Evolutionary conservation across 2,329 filamentous ascomycete genomes (phyloP).

Genomic region (Fusarium sp.): DNA sequence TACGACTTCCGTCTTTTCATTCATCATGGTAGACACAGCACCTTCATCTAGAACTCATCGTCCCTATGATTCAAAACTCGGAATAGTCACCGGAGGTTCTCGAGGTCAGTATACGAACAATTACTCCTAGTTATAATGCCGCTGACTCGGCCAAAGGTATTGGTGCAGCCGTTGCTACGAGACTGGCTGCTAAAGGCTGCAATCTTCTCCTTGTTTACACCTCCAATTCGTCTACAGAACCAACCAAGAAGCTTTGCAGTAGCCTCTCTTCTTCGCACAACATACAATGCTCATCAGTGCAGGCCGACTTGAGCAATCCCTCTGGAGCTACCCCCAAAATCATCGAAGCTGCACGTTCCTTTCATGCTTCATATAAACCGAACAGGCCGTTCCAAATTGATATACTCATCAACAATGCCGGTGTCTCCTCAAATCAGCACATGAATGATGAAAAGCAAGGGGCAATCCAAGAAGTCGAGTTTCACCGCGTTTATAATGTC

Average conservation of each 20-base stretch:
- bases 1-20: neutral
- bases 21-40: conserved; percentile 37
- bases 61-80: conserved; percentile 51
- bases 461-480: conserved; percentile 71
- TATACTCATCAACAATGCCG: conserved; percentile 90
- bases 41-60: conserved; percentile 23
- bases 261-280: conserved; percentile 61
- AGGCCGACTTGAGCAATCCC: conserved; percentile 49
- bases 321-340: conserved; percentile 46
- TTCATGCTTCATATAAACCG: conserved; percentile 45
- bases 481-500: conserved; percentile 78
- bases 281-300: conserved; percentile 46
- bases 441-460: conserved; percentile 66
- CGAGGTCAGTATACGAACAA: conserved; percentile 43
- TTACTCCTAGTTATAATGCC: neutral
- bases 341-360: conserved; percentile 46
- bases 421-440: conserved; percentile 73
- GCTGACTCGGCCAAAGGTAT: conserved; percentile 60
- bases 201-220: conserved; percentile 71
- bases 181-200: conserved; percentile 71
- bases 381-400: conserved; percentile 66
- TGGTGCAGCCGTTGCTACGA: conserved; percentile 68
- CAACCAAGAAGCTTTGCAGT: conserved; percentile 60
- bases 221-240: conserved; percentile 64
- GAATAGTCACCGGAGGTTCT: conserved; percentile 52